A percentile compares a stretch with the other conserved stretches of the same genome.
Evolutionary conservation across 2,329 filamentous ascomycete species (phyloP).

Genomic region (Triangularia setosa): DNA sequence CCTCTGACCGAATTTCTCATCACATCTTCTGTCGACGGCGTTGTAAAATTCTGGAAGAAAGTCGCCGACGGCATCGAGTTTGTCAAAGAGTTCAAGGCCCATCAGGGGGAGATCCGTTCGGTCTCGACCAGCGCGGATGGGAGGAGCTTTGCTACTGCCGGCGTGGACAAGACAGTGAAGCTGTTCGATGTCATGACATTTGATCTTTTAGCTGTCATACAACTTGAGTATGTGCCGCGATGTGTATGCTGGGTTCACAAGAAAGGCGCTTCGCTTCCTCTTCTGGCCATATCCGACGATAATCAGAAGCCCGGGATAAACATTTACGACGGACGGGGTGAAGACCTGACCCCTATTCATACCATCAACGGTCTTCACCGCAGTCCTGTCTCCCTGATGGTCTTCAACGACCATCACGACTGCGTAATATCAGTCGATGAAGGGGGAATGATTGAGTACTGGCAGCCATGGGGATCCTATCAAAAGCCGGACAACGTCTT

Average conservation of each 20-base stretch:
- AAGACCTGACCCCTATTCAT: conserved; percentile 71
- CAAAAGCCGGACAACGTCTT: conserved; percentile 93
- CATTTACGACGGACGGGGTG: conserved; percentile 86
- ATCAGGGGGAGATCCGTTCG: conserved; percentile 76
- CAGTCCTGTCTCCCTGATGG: conserved; percentile 76
- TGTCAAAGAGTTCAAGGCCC: conserved; percentile 94
- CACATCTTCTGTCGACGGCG: conserved; percentile 89
- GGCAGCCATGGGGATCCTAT: conserved; percentile 74
- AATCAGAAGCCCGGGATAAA: conserved; percentile 67
- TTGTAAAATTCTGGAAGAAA: conserved; percentile 99
- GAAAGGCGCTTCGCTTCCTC: conserved; percentile 79
- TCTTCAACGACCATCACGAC: conserved; percentile 82
- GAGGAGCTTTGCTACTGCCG: conserved; percentile 86
- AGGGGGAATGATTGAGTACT: conserved; percentile 94
- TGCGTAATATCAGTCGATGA: conserved; percentile 90
- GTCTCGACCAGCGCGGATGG: conserved; percentile 87
- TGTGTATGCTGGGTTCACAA: conserved; percentile 90
- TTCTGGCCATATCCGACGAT: conserved; percentile 74
- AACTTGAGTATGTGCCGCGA: conserved; percentile 69
- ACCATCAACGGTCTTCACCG: conserved; percentile 77
- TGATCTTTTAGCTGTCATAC: conserved; percentile 77
- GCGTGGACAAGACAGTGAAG: conserved; percentile 73
- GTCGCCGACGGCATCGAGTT: conserved; percentile 87
- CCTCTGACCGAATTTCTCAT: conserved; percentile 92
- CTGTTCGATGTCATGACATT: conserved; percentile 83